Base-by-base conservation (phyloP, 2,329 filamentous ascomycete genomes). In the Alternaria arbusti region DNA sequence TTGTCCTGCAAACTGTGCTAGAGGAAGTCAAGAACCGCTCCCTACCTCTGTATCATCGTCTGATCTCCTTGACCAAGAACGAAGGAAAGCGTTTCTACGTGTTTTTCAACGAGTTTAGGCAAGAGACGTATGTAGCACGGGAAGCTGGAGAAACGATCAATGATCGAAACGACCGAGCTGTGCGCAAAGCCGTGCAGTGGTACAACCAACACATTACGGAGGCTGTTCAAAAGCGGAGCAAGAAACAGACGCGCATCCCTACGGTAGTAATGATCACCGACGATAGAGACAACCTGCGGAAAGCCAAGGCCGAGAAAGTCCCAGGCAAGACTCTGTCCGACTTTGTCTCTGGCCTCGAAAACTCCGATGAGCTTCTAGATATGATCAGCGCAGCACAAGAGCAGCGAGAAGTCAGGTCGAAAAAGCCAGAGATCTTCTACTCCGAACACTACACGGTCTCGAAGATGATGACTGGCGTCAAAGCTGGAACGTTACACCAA, bases 41-140 rank as follows among this genome's bases (percentile, higher is more conserved):
- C 12, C 82, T 98, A 65, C 96, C 96, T 45, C 88, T 99, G 40
- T 99, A 98, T 83, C 97, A 97, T 80, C 92, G 96, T 43, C 85
- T 99, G 54, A 89, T 98, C 70, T 90, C 91, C 22, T 85, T 99
- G 67, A 97, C 94, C 43, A 97, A 95, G 81, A 97, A 95, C 75
- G 94, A 97, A 73, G 94, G 97, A 69, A 99, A 99, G 85, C 89
- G 95, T 58, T 98, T 97, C 79, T 97, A 98, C 76, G 93, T 99
- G 56, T 99, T 99, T 80, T 98, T 98, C 87, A 99, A 99, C 79
- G 96, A 99, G 74, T 99, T 99, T 77, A 88, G 95, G 55, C 85
- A 94, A 43, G 96, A 99, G 80, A 99, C 96, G 0, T 92, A 97
- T 75, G 88, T 97, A 51, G 83, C 87, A 26, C 87, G 96, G 65